Evolutionary conservation across 495 filamentous ascomycete species (phyloP).

Genomic region (Filosporella fistucella): DNA sequence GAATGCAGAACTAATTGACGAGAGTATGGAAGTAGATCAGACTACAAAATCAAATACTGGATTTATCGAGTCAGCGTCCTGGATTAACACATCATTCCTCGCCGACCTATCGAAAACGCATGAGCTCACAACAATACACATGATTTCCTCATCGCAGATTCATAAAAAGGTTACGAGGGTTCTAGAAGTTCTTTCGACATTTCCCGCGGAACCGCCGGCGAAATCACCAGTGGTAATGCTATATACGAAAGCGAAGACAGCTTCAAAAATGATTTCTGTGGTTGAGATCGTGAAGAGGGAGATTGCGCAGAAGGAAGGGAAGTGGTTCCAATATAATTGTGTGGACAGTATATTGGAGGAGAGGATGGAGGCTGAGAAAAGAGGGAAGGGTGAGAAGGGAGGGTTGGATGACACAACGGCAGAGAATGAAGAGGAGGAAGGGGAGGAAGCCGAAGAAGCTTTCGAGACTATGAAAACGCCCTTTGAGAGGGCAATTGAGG

Average conservation of each 20-base stretch:
- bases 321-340: constrained; percentile 60
- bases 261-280: constrained; percentile 59
- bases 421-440: constrained; percentile 16
- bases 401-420: not conserved
- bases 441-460: constrained; percentile 30
- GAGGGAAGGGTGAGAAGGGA: constrained; percentile 31
- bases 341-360: constrained; percentile 33
- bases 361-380: constrained; percentile 35
- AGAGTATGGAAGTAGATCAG: not conserved
- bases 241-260: constrained; percentile 44
- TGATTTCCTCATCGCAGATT: constrained; percentile 54
- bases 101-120: constrained; percentile 7
- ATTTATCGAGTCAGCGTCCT: not conserved
- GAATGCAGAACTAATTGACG: too few species aligned
- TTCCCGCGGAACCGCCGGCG: constrained; percentile 22
- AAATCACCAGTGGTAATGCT: constrained; percentile 37
- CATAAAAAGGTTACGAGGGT: constrained; percentile 43
- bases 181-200: constrained; percentile 34
- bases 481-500: constrained; percentile 35
- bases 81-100: not conserved
- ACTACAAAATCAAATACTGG: not conserved
- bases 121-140: constrained; percentile 22
- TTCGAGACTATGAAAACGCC: constrained; percentile 53
- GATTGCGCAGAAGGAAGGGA: constrained; percentile 41
- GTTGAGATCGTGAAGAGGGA: constrained; percentile 60